Percentiles rank a stretch among this genome's conserved stretches.
Conservation (phyloP, 1,139 yeast genomes). For the Hyphopichia wangnamkhiaoensis region DNA sequence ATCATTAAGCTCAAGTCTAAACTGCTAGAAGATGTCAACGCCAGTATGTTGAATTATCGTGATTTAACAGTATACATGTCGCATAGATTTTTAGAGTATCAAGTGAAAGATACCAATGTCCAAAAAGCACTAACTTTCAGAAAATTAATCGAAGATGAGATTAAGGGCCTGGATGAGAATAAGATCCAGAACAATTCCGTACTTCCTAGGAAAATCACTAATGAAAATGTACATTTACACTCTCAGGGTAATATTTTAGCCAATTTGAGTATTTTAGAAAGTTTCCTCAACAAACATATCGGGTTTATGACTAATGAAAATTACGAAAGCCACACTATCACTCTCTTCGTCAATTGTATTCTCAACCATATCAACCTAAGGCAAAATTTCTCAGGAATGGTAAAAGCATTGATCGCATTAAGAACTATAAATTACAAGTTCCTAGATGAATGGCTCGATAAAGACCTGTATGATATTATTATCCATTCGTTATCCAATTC, state of each 20-base stretch:
- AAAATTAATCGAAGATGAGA: constrained; percentile 12
- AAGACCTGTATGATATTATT: constrained; percentile 34
- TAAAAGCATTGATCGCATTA: constrained; percentile 22
- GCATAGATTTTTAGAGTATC: constrained; percentile 27
- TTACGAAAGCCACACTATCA: constrained; percentile 21
- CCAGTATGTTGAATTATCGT: constrained; percentile 16
- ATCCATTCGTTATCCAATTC: constrained; percentile 28
- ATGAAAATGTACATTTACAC: constrained; percentile 23
- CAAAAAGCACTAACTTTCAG: constrained; percentile 11
- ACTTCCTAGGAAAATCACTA: constrained; percentile 20
- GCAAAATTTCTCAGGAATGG: constrained; percentile 39
- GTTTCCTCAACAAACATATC: constrained; percentile 27
- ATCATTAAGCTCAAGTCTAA: constrained; percentile 12
- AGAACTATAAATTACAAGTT: constrained; percentile 18
- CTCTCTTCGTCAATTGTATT: constrained; percentile 38
- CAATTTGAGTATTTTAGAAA: constrained; percentile 24
- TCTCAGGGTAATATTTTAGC: constrained; percentile 35
- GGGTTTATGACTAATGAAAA: constrained; percentile 19
- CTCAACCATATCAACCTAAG: constrained; percentile 36
- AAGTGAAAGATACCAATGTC: constrained; percentile 24
- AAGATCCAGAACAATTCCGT: constrained; percentile 10
- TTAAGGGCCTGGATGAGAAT: constrained; percentile 15
- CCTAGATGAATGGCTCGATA: constrained; percentile 24
- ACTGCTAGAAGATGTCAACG: constrained; percentile 1
- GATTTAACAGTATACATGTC: constrained; percentile 37